Percentiles rank a stretch among this genome's conserved stretches.
phyloP scores from a whole-genome alignment of 495 filamentous ascomycete genomes.

The Xylaria cubensis region DNA sequence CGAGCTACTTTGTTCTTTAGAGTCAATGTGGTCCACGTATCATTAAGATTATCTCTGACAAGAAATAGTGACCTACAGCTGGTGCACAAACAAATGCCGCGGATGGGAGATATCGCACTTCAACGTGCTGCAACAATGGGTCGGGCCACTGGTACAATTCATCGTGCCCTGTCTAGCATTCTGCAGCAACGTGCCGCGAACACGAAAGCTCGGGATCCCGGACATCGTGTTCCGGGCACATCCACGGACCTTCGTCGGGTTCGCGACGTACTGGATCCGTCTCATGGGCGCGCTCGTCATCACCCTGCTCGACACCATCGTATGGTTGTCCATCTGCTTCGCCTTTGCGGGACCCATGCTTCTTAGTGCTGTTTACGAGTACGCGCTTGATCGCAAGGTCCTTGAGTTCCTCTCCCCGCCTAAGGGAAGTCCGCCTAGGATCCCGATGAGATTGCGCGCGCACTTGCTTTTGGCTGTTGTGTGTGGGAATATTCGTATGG shows the following conservation, averaged over 20 bases:
- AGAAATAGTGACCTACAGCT: slow-evolving; percentile 28
- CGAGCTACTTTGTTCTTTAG: background rate
- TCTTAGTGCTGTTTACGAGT: slow-evolving; percentile 49
- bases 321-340: slow-evolving; percentile 46
- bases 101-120: slow-evolving; percentile 36
- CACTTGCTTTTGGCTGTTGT: slow-evolving; percentile 41
- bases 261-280: slow-evolving; percentile 36
- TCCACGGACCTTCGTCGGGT: slow-evolving; percentile 30
- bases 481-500: slow-evolving; percentile 46
- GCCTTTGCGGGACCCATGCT: slow-evolving; percentile 50
- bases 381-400: slow-evolving; percentile 45
- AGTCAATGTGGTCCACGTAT: background rate
- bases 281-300: slow-evolving; percentile 38
- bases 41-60: slow-evolving; percentile 5
- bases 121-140: slow-evolving; percentile 36
- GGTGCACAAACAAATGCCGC: slow-evolving; percentile 35
- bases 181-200: slow-evolving; percentile 42
- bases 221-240: slow-evolving; percentile 35
- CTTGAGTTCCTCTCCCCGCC: slow-evolving; percentile 36
- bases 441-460: slow-evolving; percentile 36
- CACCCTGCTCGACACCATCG: slow-evolving; percentile 43
- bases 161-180: slow-evolving; percentile 43
- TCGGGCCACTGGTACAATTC: slow-evolving; percentile 42
- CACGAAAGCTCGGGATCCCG: slow-evolving; percentile 40
- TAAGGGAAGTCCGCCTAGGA: slow-evolving; percentile 22